Conservation (phyloP, 2,329 filamentous ascomycete species). For the Penicillium sclerotigenum region DNA sequence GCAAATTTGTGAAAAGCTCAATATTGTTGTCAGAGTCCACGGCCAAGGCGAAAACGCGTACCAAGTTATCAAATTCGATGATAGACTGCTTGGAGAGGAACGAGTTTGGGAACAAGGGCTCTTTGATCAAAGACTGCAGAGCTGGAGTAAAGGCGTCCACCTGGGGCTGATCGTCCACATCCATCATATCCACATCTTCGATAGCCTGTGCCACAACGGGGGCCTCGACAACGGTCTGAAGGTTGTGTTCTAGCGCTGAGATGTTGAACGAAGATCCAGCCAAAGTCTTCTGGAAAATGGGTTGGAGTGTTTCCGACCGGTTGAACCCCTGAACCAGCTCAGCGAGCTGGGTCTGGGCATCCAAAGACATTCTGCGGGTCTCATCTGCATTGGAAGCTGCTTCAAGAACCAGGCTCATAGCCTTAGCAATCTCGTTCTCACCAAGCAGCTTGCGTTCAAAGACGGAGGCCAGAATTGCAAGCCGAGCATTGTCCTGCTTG, state of each 20-base stretch:
- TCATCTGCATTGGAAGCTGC: conserved; percentile 49
- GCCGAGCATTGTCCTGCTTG: conserved; percentile 38
- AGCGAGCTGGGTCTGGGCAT: conserved; percentile 62
- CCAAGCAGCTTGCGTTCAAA: conserved; percentile 34
- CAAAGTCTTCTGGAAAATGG: conserved; percentile 65
- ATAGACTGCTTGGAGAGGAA: conserved; percentile 37
- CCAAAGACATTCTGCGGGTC: conserved; percentile 34
- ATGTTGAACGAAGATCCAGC: conserved; percentile 68
- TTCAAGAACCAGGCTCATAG: conserved; percentile 35
- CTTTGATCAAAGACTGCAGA: conserved; percentile 33
- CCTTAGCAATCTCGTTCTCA: conserved; percentile 29
- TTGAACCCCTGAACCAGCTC: conserved; percentile 65
- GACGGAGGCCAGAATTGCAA: conserved; percentile 46
- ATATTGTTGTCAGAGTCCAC: conserved; percentile 30
- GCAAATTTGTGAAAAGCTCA: conserved; percentile 37
- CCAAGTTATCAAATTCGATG: conserved; percentile 39
- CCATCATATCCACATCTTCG: conserved; percentile 53
- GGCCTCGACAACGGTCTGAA: conserved; percentile 67
- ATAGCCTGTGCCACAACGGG: conserved; percentile 50
- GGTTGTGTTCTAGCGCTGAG: conserved; percentile 68
- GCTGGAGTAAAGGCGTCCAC: conserved; percentile 33
- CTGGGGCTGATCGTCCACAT: conserved; percentile 29
- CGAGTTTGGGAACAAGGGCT: conserved; percentile 31
- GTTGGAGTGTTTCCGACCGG: conserved; percentile 57
- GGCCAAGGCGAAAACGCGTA: conserved; percentile 38